phyloP scores from a whole-genome alignment of 2,329 filamentous ascomycete species.

The Myriangium duriaei region DNA sequence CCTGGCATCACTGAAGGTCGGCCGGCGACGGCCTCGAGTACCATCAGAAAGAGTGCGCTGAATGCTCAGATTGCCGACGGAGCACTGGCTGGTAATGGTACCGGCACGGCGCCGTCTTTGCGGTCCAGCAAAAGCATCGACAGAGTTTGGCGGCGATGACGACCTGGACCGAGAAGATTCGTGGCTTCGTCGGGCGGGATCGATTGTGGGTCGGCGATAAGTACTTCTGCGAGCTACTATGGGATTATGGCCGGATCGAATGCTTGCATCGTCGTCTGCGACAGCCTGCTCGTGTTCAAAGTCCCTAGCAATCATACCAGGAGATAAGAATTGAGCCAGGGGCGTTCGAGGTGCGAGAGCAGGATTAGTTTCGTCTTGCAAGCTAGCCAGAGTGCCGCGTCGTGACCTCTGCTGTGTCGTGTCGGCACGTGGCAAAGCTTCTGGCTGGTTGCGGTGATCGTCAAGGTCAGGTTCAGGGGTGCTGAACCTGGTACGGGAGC shows the following conservation, averaged over 20 bases:
- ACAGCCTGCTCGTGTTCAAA: slow-evolving; percentile 79
- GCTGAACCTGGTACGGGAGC: slow-evolving; percentile 52
- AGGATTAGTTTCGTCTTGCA: slow-evolving; percentile 36
- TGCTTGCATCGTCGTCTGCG: slow-evolving; percentile 52
- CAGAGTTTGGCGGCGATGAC: slow-evolving; percentile 83
- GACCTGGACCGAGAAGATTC: slow-evolving; percentile 46
- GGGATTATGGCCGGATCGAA: slow-evolving; percentile 23
- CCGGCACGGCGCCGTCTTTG: slow-evolving; percentile 67
- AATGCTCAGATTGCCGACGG: slow-evolving; percentile 46
- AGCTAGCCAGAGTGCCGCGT: slow-evolving; percentile 62
- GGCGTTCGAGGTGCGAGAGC: slow-evolving; percentile 31
- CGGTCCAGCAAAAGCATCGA: slow-evolving; percentile 91
- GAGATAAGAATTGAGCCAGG: slow-evolving; percentile 22
- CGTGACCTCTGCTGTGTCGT: slow-evolving; percentile 33
- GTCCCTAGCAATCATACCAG: slow-evolving; percentile 49
- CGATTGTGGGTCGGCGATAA: slow-evolving; percentile 24
- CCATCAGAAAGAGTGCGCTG: slow-evolving; percentile 59
- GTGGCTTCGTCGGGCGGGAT: slow-evolving; percentile 14
- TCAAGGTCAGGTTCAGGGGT: slow-evolving; percentile 71
- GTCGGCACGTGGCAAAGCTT: slow-evolving; percentile 44
- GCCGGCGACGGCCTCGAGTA: slow-evolving; percentile 46
- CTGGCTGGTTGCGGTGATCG: slow-evolving; percentile 64
- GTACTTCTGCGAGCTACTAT: slow-evolving; percentile 29
- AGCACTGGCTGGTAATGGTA: slow-evolving; percentile 49
- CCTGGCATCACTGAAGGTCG: slow-evolving; percentile 47